Conservation (phyloP, 2,329 filamentous ascomycete genomes). For the Colletotrichum lini region DNA sequence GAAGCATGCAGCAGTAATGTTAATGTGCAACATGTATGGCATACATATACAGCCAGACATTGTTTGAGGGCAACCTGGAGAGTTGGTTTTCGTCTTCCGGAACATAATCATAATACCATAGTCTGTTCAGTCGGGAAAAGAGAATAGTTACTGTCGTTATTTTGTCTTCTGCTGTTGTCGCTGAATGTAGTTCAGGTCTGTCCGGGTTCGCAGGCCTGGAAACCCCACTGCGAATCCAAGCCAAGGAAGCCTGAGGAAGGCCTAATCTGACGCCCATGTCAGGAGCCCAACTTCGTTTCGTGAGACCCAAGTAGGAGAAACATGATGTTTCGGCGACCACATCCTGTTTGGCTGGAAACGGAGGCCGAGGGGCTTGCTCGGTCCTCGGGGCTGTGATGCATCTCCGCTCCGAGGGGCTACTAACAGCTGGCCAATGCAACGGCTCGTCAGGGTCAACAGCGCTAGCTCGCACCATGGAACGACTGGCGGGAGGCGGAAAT, state of each 20-base stretch:
- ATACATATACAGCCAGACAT: background rate
- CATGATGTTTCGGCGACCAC: no score
- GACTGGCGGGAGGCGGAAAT: background rate
- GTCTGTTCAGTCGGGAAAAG: background rate
- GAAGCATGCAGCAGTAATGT: background rate
- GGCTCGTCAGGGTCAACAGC: background rate
- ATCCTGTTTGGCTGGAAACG: background rate
- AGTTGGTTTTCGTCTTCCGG: background rate
- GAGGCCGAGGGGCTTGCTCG: slow-evolving; percentile 1
- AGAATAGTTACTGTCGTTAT: background rate
- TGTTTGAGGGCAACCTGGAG: background rate
- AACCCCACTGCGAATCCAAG: no score
- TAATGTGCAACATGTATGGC: background rate
- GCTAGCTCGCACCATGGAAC: slow-evolving; percentile 5
- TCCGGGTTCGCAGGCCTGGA: no score
- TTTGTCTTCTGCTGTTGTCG: no score
- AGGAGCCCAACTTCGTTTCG: no score
- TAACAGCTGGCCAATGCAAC: background rate
- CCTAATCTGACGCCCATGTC: no score
- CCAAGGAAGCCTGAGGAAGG: no score
- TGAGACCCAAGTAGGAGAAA: no score
- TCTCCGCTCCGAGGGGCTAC: background rate
- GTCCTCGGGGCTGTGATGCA: slow-evolving; percentile 12
- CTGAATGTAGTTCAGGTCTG: no score
- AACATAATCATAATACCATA: slow-evolving; percentile 23